Conservation (phyloP, 1,284 basidiomycete genomes). For the Trametes sp. region DNA sequence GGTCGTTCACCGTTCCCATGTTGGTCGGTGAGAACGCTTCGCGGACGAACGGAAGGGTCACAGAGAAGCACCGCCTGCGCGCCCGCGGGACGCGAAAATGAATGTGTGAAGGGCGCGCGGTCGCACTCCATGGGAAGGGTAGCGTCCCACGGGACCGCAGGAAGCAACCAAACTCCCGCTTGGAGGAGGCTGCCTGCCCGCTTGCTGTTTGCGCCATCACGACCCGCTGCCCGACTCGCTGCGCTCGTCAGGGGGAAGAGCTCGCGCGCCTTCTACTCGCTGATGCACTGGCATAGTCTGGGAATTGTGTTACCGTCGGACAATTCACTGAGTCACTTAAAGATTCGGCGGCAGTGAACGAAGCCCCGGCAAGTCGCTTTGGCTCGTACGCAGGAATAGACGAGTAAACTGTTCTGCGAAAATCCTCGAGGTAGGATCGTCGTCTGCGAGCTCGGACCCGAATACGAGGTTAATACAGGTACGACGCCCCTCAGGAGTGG, state of each 20-base stretch:
- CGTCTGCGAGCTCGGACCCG: slow-evolving; percentile 8
- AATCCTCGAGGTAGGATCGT: background rate
- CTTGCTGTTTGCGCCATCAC: background rate
- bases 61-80: slow-evolving; percentile 4
- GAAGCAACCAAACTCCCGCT: slow-evolving; percentile 1
- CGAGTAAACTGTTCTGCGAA: slow-evolving; percentile 3
- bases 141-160: slow-evolving; percentile 5
- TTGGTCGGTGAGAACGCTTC: slow-evolving; percentile 13
- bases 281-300: slow-evolving; percentile 1
- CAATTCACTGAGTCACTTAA: slow-evolving; percentile 3
- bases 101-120: slow-evolving; percentile 15
- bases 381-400: slow-evolving; percentile 8
- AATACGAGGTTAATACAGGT: background rate
- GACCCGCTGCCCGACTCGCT: background rate
- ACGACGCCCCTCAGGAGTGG: background rate
- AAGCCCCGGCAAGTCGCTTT: background rate
- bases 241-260: slow-evolving; percentile 3
- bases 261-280: background rate
- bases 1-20: slow-evolving; percentile 18
- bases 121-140: slow-evolving; percentile 14
- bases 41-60: slow-evolving; percentile 6
- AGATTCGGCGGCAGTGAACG: slow-evolving; percentile 3
- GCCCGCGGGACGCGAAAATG: slow-evolving; percentile 6
- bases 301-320: slow-evolving; percentile 1
- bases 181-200: background rate